Base-by-base conservation (phyloP, 352 stramenopile genomes). In the Phytophthora ohioensis region DNA sequence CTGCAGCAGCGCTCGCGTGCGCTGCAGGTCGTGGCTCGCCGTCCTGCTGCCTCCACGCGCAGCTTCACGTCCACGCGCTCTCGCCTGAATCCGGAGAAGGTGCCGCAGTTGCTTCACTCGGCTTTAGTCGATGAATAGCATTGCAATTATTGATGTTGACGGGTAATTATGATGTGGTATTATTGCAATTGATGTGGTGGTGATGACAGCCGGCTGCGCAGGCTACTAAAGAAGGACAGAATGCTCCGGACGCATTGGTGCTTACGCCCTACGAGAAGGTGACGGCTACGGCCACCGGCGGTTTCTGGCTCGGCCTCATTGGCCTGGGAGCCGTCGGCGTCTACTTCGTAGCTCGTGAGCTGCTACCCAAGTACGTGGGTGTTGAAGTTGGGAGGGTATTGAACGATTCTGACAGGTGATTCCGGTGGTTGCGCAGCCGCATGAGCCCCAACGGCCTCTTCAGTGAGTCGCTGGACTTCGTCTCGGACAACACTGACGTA, bases 241-340 rank as follows among this genome's bases (percentile, higher is more conserved):
- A 88, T 47, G 64, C 82, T 15, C 72, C 87, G 64, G 88, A 95
- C 51, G 88, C 88, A 41, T 79, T 95, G 48, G 89, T 98, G 43
- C 83, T 99, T 57, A 97, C 94, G 49, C 94, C 96, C 13, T 97
- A 97, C 34, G 81, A 98, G 86, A 98, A 98, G 74, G 94, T 98
- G 27, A 95, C 93, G 27, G 96, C 88, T 9, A 96, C 88, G 7
- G 91, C 88, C 35, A 92, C 91, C 31, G 81, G 97, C 15, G 85
- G 85, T 47, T 91, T 98, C 73, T 98, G 93, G 93, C 78, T 90
- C 52, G 93, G 86, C 21, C 81, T 95, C 4, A 75, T 95, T 27
- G 88, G 79, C 56, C 89, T 99, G 58, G 90, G 91, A 17, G 80
- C 77, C 12, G 84, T 90, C 3, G 98, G 94, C 64, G 92, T 90